These are phyloP conservation scores for Trichoderma lentiforme DNA, from an alignment of 2,329 filamentous ascomycete genomes.

Conservation along the genomic window DNA sequence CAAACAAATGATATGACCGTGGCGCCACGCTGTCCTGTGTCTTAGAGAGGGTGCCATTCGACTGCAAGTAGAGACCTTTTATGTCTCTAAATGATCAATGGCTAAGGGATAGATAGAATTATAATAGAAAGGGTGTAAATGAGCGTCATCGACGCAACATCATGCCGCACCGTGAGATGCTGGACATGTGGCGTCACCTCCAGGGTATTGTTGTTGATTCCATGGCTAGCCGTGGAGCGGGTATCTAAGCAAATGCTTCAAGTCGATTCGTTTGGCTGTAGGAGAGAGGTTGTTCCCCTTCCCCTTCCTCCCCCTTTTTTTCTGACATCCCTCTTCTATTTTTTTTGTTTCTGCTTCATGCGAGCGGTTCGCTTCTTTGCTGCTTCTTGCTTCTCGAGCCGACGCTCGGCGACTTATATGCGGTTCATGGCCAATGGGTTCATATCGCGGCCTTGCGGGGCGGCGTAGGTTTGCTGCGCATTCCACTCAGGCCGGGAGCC, in stretches of 20 bases:
- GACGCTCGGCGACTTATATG: constrained; percentile 35
- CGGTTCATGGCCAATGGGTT: constrained; percentile 57
- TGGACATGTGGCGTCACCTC: constrained; percentile 9
- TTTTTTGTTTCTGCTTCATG: not conserved
- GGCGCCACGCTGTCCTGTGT: constrained; percentile 22
- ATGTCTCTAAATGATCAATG: not conserved
- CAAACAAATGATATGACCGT: constrained; percentile 18
- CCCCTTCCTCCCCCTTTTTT: not conserved
- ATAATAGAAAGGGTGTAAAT: not conserved
- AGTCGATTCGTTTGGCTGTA: not conserved
- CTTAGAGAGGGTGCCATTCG: not conserved
- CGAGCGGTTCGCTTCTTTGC: not conserved
- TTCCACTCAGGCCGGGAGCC: constrained; percentile 39
- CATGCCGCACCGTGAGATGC: constrained; percentile 1
- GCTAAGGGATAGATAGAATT: not conserved
- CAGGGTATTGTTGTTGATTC: constrained; percentile 5
- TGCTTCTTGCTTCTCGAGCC: not conserved
- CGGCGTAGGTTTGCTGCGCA: constrained; percentile 39
- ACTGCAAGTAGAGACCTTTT: not conserved
- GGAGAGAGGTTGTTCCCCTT: not conserved
- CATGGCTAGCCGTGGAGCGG: not conserved
- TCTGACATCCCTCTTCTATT: not conserved
- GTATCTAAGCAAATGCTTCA: constrained; percentile 4
- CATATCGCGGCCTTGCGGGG: constrained; percentile 37
- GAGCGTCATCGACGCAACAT: not conserved